Evolutionary conservation across 2,329 filamentous ascomycete species (phyloP), one percentile per base, ranked within the genome.

Genomic region (Leptographium lundbergii): DNA sequence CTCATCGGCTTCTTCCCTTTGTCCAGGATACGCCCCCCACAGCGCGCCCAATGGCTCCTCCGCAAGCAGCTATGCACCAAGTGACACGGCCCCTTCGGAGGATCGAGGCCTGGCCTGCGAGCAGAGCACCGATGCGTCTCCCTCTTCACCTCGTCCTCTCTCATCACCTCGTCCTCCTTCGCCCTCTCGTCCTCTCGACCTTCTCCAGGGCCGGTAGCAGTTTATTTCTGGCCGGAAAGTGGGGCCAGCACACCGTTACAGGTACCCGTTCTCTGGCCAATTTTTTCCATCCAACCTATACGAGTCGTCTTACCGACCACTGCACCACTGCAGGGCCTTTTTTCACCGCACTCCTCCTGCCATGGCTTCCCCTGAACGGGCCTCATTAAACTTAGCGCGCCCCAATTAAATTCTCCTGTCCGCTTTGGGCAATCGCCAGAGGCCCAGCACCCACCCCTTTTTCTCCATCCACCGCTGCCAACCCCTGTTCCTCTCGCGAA

Each of bases 371-470:
- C 63, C 63, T 64, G 63, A 62, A 63, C 65, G 62, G 63, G 61
- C 65, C 69, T 74, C 70, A 72, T 72, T 70, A 70, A 72, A 73
- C 69, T 70, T 74, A 73, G 71, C 71, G 72, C 69, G 67, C 64
- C 69, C 70, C 63, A 68, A 66, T 69, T 68, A 67, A 64, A 69
- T 62, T 60, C 67, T 65, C 66, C 63, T 64, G 62, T 65, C 69
- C 66, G 64, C 66, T 69, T 70, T 67, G 65, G 67, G 69, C 67
- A 73, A 72, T 73, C 68, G 70, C 65, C 69, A 69, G 54, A 45
- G 60, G 29, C 57, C 62, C 59, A 57, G 45, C 45, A 64, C 66
- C 61, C 62, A 60, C 65, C 66, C 62, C 60, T 61, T 63, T 63
- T 61, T 58, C 48, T 60, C 60, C 67, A 59, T 65, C 62, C 61